These are phyloP conservation scores for Piloderma croceum DNA, from an alignment of 768 basidiomycete species.

Conservation along the genomic window DNA sequence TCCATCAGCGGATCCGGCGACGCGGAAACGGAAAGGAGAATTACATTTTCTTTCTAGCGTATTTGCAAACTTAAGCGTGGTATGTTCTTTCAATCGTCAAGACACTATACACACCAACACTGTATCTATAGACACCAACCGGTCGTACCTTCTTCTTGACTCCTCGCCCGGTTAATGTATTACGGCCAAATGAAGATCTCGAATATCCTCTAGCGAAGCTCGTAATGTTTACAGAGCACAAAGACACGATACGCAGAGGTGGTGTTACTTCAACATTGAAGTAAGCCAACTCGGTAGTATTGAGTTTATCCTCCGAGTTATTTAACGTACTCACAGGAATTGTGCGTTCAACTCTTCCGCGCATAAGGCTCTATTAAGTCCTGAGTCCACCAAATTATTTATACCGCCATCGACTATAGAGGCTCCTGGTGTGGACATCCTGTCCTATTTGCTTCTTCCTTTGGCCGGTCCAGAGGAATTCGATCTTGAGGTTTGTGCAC, in stretches of 20 bases:
- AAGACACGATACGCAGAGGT: slow-evolving; percentile 77
- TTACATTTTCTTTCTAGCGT: slow-evolving; percentile 92
- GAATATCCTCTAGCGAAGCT: slow-evolving; percentile 85
- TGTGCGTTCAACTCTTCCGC: slow-evolving; percentile 65
- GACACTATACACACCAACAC: not conserved
- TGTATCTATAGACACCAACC: slow-evolving; percentile 50
- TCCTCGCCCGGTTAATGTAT: slow-evolving; percentile 49
- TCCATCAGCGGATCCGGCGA: slow-evolving; percentile 42
- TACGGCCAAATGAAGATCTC: slow-evolving; percentile 36
- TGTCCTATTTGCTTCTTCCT: slow-evolving; percentile 83
- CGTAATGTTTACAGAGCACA: slow-evolving; percentile 84
- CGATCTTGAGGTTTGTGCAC: slow-evolving; percentile 67
- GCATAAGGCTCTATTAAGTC: slow-evolving; percentile 66
- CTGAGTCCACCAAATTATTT: slow-evolving; percentile 51
- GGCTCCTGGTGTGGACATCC: slow-evolving; percentile 75
- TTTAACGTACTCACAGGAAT: slow-evolving; percentile 46
- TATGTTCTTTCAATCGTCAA: slow-evolving; percentile 32
- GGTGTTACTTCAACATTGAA: slow-evolving; percentile 87
- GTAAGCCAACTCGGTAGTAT: slow-evolving; percentile 34
- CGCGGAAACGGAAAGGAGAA: slow-evolving; percentile 62
- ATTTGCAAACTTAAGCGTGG: slow-evolving; percentile 85
- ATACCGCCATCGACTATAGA: slow-evolving; percentile 51
- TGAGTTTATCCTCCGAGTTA: slow-evolving; percentile 4
- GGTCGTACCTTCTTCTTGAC: slow-evolving; percentile 81
- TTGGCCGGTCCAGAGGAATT: slow-evolving; percentile 94